Percentiles rank a stretch among this genome's conserved stretches.
These are phyloP conservation scores for Protomyces pachydermus DNA, from an alignment of 1,139 yeast genomes.

Conservation along the genomic window DNA sequence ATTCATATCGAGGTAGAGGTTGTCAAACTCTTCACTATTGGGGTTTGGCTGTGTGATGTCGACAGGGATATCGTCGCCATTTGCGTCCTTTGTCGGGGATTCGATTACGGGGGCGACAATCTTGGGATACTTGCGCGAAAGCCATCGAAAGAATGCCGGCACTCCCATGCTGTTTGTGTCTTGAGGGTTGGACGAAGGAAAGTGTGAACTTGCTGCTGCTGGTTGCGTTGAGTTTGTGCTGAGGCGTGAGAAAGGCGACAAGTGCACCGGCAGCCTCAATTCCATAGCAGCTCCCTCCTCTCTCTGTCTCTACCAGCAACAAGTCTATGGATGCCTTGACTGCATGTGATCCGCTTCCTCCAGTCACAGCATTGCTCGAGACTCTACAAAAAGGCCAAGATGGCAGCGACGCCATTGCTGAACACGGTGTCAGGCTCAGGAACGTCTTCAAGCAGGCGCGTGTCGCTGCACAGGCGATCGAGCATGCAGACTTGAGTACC, in stretches of 20 bases:
- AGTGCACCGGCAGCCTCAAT: too few species aligned
- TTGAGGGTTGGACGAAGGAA: too few species aligned
- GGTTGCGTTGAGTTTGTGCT: too few species aligned
- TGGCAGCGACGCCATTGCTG: neutral
- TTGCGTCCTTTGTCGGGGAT: conserved; percentile 54
- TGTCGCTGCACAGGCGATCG: neutral
- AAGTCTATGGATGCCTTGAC: neutral
- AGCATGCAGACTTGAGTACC: neutral
- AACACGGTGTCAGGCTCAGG: neutral
- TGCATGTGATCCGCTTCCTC: neutral
- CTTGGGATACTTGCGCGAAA: conserved; percentile 87
- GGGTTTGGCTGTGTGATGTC: conserved; percentile 76
- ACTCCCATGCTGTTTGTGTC: conserved; percentile 15
- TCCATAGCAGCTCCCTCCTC: too few species aligned
- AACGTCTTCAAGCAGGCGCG: neutral
- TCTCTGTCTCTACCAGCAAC: neutral
- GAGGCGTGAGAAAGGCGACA: too few species aligned
- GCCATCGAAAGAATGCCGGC: conserved; percentile 98
- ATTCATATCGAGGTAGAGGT: conserved; percentile 81
- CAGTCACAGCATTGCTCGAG: neutral
- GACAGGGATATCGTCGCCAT: conserved; percentile 59
- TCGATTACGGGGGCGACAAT: conserved; percentile 86
- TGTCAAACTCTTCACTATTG: conserved; percentile 83
- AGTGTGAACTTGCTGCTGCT: too few species aligned
- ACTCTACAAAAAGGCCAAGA: neutral